Evolutionary conservation across 2,329 filamentous ascomycete genomes (phyloP), one percentile per base, ranked within the genome.

Genomic region (Phyllosticta capitalensis): DNA sequence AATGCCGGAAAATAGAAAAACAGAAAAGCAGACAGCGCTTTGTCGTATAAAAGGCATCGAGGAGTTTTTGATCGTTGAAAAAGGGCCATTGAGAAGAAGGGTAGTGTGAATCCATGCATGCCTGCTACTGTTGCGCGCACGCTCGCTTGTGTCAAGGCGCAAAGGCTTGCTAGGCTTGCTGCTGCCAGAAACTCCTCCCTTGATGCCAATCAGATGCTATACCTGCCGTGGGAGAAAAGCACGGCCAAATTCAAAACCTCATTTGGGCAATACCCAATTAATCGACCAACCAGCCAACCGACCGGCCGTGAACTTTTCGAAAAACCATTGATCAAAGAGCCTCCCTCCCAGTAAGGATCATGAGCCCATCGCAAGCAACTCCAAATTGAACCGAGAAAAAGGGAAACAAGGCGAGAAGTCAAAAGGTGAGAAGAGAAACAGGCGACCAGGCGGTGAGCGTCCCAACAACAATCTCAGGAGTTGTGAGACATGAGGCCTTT

Each of bases 401-500:
- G 17, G 38, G 14, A 26, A 26, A 45, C 17, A n/a, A 45, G 38
- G 38, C 38, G 38, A 17, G 38, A 17, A 45, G 14, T n/a, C 14
- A 5, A n/a, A n/a, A n/a, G 3, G n/a, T 7, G 38, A 17, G 30
- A 45, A 6, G 14, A 45, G n/a, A 14, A 7, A 4, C 38, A n/a
- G 38, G 17, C 5, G n/a, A n/a, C n/a, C 38, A 45, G n/a, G 38
- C 38, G 38, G 38, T 45, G 14, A 45, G 38, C 3, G 24, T 7
- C n/a, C 38, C 38, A 45, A 19, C 12, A 45, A n/a, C n/a, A n/a
- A n/a, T 26, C 54, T 51, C 33, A 24, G 51, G 20, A 55, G 17
- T 59, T 59, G 20, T 59, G 58, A 55, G 53, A 60, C 58, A 60
- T 60, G 48, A 60, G 30, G 22, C 58, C 58, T 30, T 60, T 60